phyloP scores from a whole-genome alignment of 345 rosid genomes.

The Syzygium jambos region DNA sequence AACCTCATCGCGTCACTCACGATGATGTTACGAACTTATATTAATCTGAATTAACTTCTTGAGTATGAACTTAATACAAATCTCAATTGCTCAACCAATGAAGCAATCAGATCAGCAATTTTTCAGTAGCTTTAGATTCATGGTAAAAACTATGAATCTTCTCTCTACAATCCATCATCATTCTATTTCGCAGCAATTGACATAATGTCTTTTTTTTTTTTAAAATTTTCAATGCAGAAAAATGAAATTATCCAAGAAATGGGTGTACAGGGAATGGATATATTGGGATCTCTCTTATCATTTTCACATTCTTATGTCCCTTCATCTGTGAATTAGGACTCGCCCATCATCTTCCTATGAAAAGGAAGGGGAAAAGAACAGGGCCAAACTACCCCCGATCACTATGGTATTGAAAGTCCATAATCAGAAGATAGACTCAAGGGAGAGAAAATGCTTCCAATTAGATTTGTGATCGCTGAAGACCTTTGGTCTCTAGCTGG shows the following conservation, averaged over 20 bases:
- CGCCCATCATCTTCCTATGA: neutral
- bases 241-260: neutral
- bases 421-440: no score
- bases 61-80: neutral
- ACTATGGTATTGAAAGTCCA: neutral
- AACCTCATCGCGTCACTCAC: neutral
- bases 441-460: neutral
- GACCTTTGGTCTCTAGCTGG: neutral
- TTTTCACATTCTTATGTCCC: neutral
- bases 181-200: neutral
- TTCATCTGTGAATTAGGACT: neutral
- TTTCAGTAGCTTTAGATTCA: neutral
- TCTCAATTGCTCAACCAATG: neutral
- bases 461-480: neutral
- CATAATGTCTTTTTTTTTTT: neutral
- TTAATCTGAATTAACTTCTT: neutral
- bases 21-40: neutral
- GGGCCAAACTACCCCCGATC: neutral
- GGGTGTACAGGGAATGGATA: neutral
- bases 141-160: neutral
- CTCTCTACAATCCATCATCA: neutral
- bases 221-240: neutral
- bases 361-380: neutral
- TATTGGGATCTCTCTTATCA: neutral
- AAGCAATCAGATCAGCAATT: neutral